These are phyloP conservation scores for Periconia sp. DNA, from an alignment of 2,329 filamentous ascomycete genomes.

Conservation along the genomic window DNA sequence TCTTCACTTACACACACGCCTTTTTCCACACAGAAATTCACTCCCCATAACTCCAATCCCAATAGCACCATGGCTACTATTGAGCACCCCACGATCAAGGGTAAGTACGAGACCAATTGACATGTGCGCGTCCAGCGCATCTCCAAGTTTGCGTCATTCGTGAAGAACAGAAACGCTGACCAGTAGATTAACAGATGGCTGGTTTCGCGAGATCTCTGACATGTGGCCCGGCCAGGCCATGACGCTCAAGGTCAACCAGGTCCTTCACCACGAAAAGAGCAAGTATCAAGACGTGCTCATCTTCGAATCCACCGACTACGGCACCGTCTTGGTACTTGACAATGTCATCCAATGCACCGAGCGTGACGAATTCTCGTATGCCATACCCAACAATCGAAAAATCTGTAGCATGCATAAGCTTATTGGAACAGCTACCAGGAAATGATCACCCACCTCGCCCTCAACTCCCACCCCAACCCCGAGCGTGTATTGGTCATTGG, in stretches of 20 bases:
- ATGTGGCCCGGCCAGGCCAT: constrained; percentile 99
- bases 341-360: constrained; percentile 99
- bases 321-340: constrained; percentile 93
- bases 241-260: constrained; percentile 87
- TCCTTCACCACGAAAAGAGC: constrained; percentile 98
- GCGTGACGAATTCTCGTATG: constrained; percentile 91
- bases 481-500: constrained; percentile 99
- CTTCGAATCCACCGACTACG: constrained; percentile 97
- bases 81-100: constrained; percentile 76
- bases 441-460: constrained; percentile 98
- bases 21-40: not conserved
- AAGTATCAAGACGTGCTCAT: constrained; percentile 98
- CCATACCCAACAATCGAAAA: constrained; percentile 8
- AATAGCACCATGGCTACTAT: constrained; percentile 63
- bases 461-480: constrained; percentile 97
- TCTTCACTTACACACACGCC: not conserved
- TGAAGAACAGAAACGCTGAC: constrained; percentile 3
- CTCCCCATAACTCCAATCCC: not conserved
- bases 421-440: constrained; percentile 74
- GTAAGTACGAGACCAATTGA: constrained; percentile 46
- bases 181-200: constrained; percentile 72
- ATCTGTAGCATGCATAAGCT: constrained; percentile 8
- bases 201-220: constrained; percentile 98
- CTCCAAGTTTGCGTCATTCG: not conserved
- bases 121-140: not conserved